phyloP scores from a whole-genome alignment of 2,329 filamentous ascomycete genomes.

The Claviceps sp. region DNA sequence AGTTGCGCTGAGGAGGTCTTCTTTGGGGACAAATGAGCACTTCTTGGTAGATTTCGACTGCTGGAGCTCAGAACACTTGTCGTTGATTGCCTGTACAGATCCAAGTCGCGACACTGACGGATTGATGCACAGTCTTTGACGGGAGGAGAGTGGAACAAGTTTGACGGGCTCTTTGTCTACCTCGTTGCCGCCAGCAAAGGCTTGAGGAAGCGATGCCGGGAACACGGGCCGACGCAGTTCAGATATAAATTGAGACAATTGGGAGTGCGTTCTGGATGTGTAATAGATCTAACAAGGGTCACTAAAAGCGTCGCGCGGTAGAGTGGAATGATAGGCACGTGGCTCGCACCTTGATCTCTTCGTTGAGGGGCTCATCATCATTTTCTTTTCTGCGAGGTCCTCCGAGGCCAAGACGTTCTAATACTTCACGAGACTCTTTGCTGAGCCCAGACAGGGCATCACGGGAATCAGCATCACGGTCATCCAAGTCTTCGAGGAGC shows the following conservation, averaged over 20 bases:
- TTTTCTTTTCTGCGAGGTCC: conserved; percentile 21
- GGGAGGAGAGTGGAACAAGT: conserved; percentile 70
- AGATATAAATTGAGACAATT: conserved; percentile 74
- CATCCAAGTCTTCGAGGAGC: conserved; percentile 57
- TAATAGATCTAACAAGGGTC: conserved; percentile 56
- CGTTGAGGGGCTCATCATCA: conserved; percentile 35
- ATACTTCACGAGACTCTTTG: conserved; percentile 59
- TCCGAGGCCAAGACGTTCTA: conserved; percentile 50
- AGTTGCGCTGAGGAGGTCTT: conserved; percentile 57
- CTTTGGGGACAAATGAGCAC: conserved; percentile 67
- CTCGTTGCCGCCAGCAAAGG: conserved; percentile 17
- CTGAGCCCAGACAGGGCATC: conserved; percentile 47
- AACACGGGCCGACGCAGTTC: conserved; percentile 70
- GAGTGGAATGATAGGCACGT: conserved; percentile 2
- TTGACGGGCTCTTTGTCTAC: conserved; percentile 42
- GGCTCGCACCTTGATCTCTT: conserved; percentile 51
- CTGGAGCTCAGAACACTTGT: conserved; percentile 82
- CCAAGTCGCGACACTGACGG: conserved; percentile 60
- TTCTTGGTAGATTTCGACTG: conserved; percentile 46
- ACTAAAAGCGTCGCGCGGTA: conserved; percentile 9
- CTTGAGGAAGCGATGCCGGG: conserved; percentile 52
- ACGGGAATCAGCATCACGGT: conserved; percentile 21
- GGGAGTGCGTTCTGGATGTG: conserved; percentile 85
- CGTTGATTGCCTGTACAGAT: conserved; percentile 73
- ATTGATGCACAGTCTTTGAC: conserved; percentile 86